phyloP scores from a whole-genome alignment of 2,329 filamentous ascomycete genomes.

The Chaetoscypha palmicola region DNA sequence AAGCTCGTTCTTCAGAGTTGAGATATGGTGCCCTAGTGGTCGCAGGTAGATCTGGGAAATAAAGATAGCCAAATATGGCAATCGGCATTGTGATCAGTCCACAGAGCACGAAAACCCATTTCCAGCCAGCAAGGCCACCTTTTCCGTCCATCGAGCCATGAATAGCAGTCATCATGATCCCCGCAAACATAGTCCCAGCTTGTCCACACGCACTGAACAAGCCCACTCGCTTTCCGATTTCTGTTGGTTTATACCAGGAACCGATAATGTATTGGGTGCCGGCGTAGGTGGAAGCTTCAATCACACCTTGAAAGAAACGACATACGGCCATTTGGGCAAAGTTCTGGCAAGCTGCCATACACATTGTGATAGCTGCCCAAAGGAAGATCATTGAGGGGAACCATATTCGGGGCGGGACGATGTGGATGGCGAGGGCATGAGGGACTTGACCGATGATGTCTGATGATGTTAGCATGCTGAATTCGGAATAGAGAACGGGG shows the following conservation, averaged over 20 bases:
- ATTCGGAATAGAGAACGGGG: conserved; percentile 17
- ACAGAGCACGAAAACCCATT: conserved; percentile 43
- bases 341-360: no score
- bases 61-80: conserved; percentile 43
- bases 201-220: conserved; percentile 47
- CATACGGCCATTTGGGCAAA: conserved; percentile 36
- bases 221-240: conserved; percentile 47
- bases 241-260: conserved; percentile 34
- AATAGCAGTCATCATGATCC: conserved; percentile 37
- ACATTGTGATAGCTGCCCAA: no score
- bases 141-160: conserved; percentile 34
- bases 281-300: conserved; percentile 22
- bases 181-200: conserved; percentile 42
- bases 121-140: conserved; percentile 35
- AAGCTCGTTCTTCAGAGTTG: no score
- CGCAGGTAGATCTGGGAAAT: conserved; percentile 37
- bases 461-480: no score
- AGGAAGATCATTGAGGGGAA: no score
- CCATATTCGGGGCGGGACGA: no score
- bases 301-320: conserved; percentile 39
- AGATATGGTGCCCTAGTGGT: conserved; percentile 37
- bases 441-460: no score
- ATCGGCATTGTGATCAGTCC: conserved; percentile 48
- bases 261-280: conserved; percentile 37
- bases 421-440: no score